Evolutionary conservation across 2,329 filamentous ascomycete genomes (phyloP).

Genomic region (Magnaporthiopsis poae): DNA sequence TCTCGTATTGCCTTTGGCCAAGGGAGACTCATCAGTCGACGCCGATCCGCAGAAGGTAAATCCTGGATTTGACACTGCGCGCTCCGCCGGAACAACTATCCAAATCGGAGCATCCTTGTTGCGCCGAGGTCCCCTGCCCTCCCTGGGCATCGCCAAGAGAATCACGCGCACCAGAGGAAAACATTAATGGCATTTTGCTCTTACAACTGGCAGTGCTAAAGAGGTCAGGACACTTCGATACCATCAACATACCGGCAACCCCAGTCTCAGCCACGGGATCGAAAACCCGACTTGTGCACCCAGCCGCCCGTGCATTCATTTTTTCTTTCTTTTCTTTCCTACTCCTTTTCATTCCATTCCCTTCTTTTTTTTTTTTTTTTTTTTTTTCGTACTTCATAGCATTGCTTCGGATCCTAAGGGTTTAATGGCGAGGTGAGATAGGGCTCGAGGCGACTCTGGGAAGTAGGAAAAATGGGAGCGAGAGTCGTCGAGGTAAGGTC

Average conservation of each 20-base stretch:
- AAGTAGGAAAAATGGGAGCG: background rate
- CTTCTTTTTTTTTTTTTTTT: background rate
- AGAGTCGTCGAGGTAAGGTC: slow-evolving; percentile 18
- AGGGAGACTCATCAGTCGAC: no score
- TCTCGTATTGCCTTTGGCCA: background rate
- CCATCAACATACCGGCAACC: background rate
- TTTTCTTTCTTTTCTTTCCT: slow-evolving; percentile 1
- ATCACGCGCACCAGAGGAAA: no score
- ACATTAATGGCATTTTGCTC: background rate
- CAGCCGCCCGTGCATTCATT: background rate
- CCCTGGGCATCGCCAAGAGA: background rate
- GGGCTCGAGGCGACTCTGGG: background rate
- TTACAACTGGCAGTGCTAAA: background rate
- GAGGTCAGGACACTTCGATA: background rate
- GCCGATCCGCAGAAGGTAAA: background rate
- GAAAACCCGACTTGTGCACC: background rate
- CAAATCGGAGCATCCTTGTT: background rate
- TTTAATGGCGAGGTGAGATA: background rate
- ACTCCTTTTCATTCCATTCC: background rate
- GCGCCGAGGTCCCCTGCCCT: background rate
- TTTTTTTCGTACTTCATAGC: background rate
- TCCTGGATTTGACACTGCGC: background rate
- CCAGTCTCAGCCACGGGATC: background rate
- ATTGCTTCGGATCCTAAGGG: background rate
- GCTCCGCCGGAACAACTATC: background rate